A percentile compares a stretch with the other conserved stretches of the same genome.
Evolutionary conservation across 345 rosid genomes (phyloP).

Genomic region (Euphorbia tirucalli): DNA sequence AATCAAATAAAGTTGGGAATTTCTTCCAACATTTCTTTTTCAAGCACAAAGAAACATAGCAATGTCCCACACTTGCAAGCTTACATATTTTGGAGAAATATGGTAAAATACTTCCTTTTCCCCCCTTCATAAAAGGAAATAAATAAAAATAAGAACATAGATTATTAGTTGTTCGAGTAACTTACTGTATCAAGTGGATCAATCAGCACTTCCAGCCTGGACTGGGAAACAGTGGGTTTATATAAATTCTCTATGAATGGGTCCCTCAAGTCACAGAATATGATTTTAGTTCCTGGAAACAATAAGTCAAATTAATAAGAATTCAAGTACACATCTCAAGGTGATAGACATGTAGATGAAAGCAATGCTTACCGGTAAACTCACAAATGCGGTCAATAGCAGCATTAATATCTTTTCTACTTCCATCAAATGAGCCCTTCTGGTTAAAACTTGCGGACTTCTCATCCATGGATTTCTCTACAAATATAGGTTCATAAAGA

Average conservation of each 20-base stretch:
- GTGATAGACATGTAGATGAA: conserved; percentile 5
- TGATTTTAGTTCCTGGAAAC: conserved; percentile 80
- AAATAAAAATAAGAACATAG: no score
- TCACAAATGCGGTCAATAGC: conserved; percentile 84
- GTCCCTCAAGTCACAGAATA: conserved; percentile 89
- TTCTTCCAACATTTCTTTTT: no score
- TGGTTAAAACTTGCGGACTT: conserved; percentile 62
- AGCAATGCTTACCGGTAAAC: conserved; percentile 60
- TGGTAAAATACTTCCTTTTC: neutral
- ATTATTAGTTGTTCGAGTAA: neutral
- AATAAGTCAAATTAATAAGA: conserved; percentile 24
- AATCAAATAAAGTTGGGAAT: neutral
- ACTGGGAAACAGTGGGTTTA: conserved; percentile 69
- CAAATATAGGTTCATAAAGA: conserved; percentile 12
- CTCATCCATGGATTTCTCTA: conserved; percentile 62
- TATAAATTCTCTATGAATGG: conserved; percentile 79
- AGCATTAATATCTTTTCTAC: conserved; percentile 83
- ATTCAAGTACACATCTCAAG: conserved; percentile 10
- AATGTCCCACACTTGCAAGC: neutral
- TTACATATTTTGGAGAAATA: neutral
- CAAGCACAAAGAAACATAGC: no score
- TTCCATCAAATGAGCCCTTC: conserved; percentile 82
- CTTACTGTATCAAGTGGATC: conserved; percentile 83
- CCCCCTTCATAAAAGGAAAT: no score
- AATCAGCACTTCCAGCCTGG: conserved; percentile 73